Evolutionary conservation across 2,329 filamentous ascomycete genomes (phyloP).

Genomic region (Ophiosphaerella herpotricha): DNA sequence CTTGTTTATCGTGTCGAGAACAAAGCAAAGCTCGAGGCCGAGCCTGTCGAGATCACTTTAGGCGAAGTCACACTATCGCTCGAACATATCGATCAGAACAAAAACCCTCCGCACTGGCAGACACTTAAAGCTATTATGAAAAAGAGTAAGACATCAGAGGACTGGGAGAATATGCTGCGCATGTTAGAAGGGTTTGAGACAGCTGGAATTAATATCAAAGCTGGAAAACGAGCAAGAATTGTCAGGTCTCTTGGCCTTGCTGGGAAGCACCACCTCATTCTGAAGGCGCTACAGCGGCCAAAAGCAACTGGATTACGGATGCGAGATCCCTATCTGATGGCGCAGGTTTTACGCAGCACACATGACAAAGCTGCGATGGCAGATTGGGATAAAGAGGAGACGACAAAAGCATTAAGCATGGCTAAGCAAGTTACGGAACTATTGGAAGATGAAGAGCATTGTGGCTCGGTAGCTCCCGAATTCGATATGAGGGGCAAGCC

Average conservation of each 20-base stretch:
- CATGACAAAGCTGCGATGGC: conserved; percentile 38
- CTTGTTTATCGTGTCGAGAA: conserved; percentile 50
- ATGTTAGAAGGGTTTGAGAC: conserved; percentile 37
- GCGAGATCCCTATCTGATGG: conserved; percentile 27
- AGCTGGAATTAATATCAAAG: conserved; percentile 25
- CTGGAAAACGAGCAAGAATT: conserved; percentile 18
- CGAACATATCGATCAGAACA: conserved; percentile 35
- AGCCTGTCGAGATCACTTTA: conserved; percentile 50
- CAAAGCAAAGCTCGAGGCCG: conserved; percentile 47
- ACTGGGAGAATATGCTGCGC: conserved; percentile 44
- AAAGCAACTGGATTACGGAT: conserved; percentile 32
- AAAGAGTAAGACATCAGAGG: conserved; percentile 27
- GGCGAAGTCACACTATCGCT: conserved; percentile 45
- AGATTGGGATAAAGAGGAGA: conserved; percentile 45
- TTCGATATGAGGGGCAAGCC: conserved; percentile 37
- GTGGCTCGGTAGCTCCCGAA: conserved; percentile 22
- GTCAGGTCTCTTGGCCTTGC: conserved; percentile 23
- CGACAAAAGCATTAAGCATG: conserved; percentile 45
- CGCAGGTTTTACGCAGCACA: conserved; percentile 42
- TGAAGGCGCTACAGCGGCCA: conserved; percentile 36
- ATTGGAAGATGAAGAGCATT: conserved; percentile 50
- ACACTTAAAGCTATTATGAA: conserved; percentile 19
- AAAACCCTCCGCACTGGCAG: conserved; percentile 16
- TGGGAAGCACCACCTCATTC: conserved; percentile 32
- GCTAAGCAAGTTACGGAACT: conserved; percentile 47